Base-by-base conservation (phyloP, 108 stramenopile species). In the Nitzschia inconspicua region DNA sequence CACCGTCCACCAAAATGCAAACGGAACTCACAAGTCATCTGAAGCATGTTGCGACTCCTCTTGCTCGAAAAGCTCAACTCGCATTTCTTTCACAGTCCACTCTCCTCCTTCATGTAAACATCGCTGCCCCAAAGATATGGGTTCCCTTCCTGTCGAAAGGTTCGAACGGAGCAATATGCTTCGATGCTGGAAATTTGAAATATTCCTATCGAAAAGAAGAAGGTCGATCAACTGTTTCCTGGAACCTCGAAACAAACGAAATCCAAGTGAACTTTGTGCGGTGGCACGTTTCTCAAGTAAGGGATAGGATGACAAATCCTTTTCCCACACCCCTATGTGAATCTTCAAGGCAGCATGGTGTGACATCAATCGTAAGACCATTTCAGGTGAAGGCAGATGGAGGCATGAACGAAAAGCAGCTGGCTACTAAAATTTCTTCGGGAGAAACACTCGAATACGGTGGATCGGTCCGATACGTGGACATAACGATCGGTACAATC, bases 71-170 rank as follows among this genome's bases (percentile, higher is more conserved):
- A 59, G 84, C 85, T 14, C 83, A 84, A 39, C 56, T 88, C 22
- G 86, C 86, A 14, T 60, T 91, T 35, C 52, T 82, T 4, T 83
- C 80, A n/a, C 89, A 86, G 8, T 72, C 69, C 13, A 66, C 80
- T 34, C 40, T 85, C 14, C 60, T 68, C 16, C 46, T 91, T 18
- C 68, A 76, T 47, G 34, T 91, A 9, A 80, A 82, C 37, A 66
- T 87, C 0, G 68, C 78, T n/a, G 80, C 86, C 47, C 89, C 86
- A 18, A 87, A 85, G 49, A 41, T 91, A 26, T 87, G 84, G 86
- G 49, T 91, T 31, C 89, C 89, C 42, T 66, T 86, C 2, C 67
- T 70, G 6, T 68, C 70, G 2, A 57, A 72, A 28, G 54, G 27
- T 1, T 46, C 34, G 1, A 78, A 82, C 48, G 85, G 89, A 3